Base-by-base conservation (phyloP, 2,329 filamentous ascomycete genomes). In the Ophiosphaerella korrae region DNA sequence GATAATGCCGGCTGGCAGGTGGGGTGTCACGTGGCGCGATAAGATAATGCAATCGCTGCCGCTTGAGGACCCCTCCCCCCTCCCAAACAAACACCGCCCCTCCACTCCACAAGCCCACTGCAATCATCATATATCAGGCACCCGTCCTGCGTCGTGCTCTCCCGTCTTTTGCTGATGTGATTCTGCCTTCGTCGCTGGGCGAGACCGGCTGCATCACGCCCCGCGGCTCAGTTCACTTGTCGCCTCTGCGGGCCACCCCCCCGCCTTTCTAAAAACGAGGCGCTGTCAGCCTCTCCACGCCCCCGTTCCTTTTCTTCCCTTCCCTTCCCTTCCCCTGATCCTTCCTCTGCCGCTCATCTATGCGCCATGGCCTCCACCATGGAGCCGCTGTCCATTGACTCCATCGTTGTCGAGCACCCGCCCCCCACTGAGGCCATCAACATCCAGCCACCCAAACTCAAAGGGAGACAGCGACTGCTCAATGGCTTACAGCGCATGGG, bases 401-500 rank as follows among this genome's bases (percentile, higher is more conserved):
- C 71, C 2, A 62, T 74, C 26, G 70, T 74, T 26, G 60, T 71
- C 55, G 66, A 72, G 57, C 63, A 69, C 16, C 49, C 56, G 7
- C 59, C 65, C 36, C 53, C 57, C 11, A 63, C 48, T 31, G 68
- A 72, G 24, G 58, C 68, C 26, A 67, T 68, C 8, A 61, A 58
- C 9, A 67, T 68, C 44, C 63, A 68, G 26, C 60, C 53, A 44
- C 78, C 77, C 23, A 90, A 88, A 73, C 78, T 83, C 49, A 91
- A 87, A 70, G 83, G 85, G 45, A 84, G 88, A 40, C 84, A 87
- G 63, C 84, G 87, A 52, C 74, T 96, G 31, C 78, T 95, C 14
- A 85, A 86, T 56, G 85, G 87, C 29, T 81, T 96, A 42, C 88
- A 93, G 55, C 87, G 90, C 50, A 93, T 95, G 66, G 87, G 89